Evolutionary conservation across 2,329 filamentous ascomycete genomes (phyloP), one percentile per base, ranked within the genome.

Genomic region (Curvularia eragrostidis): DNA sequence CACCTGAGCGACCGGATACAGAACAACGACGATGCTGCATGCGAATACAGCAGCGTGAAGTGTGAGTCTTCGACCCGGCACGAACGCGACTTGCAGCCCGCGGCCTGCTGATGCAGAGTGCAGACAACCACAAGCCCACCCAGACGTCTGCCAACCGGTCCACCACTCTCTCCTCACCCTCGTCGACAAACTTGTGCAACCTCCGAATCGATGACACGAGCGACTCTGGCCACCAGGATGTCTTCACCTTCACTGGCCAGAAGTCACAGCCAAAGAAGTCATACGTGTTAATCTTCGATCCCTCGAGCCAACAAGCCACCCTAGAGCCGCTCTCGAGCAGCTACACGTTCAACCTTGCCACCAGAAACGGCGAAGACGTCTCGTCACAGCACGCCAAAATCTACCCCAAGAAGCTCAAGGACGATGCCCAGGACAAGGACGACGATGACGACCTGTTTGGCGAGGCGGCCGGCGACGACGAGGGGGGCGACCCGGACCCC

Each of bases 261-360:
- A 72, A 72, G 42, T 73, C 64, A 3, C 65, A 61, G 4, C 62
- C 67, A 15, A 70, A 71, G 57, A 75, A 73, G 62, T 71, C 74
- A 9, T 79, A 77, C 47, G 80, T 84, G 9, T 83, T 96, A 50
- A 85, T 94, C 56, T 95, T 94, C 71, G 91, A 96, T 75, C 83
- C 89, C 8, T 80, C 83, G 18, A 87, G 86, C 51, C 87, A 94
- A 70, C 89, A 85, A 54, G 95, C 95, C 65, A 87, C 95, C 26
- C 83, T 97, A 53, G 92, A 97, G 79, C 87, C 87, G 50, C 81
- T 97, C 53, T 87, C 91, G 72, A 89, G 88, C n/a, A 88, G 88
- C 38, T 90, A 96, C 77, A 89, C 91, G 70, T 93, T 97, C 89
- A 97, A 97, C 75, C 79, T 97, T 84, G 54, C 87, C 87, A 13